phyloP scores from a whole-genome alignment of 192 early-diverging fungal species.

The Umbelopsis sp. region DNA sequence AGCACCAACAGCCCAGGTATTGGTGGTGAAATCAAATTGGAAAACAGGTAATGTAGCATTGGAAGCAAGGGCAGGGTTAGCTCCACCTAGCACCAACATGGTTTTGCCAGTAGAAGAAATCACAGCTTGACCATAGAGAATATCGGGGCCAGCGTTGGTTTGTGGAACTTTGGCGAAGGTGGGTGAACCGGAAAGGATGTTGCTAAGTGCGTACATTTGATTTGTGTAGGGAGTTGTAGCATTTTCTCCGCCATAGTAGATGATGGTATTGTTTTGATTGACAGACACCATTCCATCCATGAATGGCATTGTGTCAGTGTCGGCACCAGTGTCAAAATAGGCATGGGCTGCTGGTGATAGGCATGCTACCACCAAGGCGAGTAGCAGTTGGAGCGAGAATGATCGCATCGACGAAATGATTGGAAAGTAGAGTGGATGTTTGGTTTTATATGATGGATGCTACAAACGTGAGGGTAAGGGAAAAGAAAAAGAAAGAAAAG shows the following conservation, averaged over 20 bases:
- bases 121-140: slow-evolving; percentile 16
- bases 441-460: neutral
- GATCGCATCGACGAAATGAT: neutral
- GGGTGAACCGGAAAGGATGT: slow-evolving; percentile 6
- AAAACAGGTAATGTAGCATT: neutral
- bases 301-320: slow-evolving; percentile 24
- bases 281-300: slow-evolving; percentile 28
- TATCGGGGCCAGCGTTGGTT: slow-evolving; percentile 5
- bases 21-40: slow-evolving; percentile 15
- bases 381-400: slow-evolving; percentile 9
- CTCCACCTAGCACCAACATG: slow-evolving; percentile 23
- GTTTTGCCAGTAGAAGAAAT: slow-evolving; percentile 12
- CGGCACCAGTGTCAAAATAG: slow-evolving; percentile 25
- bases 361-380: slow-evolving; percentile 21
- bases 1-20: slow-evolving; percentile 10
- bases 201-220: slow-evolving; percentile 23
- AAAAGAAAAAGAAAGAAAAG: neutral
- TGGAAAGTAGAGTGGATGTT: neutral
- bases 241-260: slow-evolving; percentile 28
- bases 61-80: neutral
- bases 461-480: neutral
- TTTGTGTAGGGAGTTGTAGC: slow-evolving; percentile 22
- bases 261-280: slow-evolving; percentile 18
- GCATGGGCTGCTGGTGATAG: slow-evolving; percentile 17
- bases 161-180: slow-evolving; percentile 22